Percentiles rank a stretch among this genome's conserved stretches.
Conservation (phyloP, 108 stramenopile species). For the Licmophora abbreviata region DNA sequence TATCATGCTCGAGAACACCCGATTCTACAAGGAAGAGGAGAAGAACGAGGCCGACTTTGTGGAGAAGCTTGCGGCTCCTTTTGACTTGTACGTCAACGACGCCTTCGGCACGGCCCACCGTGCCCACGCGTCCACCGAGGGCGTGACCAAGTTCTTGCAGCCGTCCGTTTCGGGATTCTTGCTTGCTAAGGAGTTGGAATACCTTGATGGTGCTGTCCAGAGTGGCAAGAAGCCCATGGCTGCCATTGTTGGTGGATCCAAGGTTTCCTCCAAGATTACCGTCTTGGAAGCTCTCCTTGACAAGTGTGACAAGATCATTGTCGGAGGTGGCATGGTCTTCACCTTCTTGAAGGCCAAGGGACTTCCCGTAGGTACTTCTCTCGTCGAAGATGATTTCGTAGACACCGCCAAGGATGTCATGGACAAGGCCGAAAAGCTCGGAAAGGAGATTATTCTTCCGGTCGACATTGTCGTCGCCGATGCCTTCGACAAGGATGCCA, state of each 20-base stretch:
- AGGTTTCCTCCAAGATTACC: constrained; percentile 99
- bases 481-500: constrained; percentile 84
- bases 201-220: constrained; percentile 94
- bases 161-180: constrained; percentile 91
- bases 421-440: constrained; percentile 87
- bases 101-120: constrained; percentile 99
- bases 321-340: constrained; percentile 99
- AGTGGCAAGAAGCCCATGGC: constrained; percentile 97
- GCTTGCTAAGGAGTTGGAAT: constrained; percentile 98
- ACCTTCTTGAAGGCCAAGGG: constrained; percentile 99
- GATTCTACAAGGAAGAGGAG: constrained; percentile 97
- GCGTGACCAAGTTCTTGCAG: constrained; percentile 92
- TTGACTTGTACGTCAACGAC: constrained; percentile 97
- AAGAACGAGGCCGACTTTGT: constrained; percentile 91
- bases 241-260: constrained; percentile 99
- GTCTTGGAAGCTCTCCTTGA: constrained; percentile 98
- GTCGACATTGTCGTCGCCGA: constrained; percentile 92
- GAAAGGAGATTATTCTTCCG: constrained; percentile 92
- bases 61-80: constrained; percentile 88
- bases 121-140: constrained; percentile 99
- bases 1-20: constrained; percentile 98
- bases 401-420: constrained; percentile 95
- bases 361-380: constrained; percentile 81
- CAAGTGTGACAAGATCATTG: constrained; percentile 97
- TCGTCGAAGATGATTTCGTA: constrained; percentile 96